Conservation (phyloP, 306 rosid genomes). For the Prunus kanzakura region DNA sequence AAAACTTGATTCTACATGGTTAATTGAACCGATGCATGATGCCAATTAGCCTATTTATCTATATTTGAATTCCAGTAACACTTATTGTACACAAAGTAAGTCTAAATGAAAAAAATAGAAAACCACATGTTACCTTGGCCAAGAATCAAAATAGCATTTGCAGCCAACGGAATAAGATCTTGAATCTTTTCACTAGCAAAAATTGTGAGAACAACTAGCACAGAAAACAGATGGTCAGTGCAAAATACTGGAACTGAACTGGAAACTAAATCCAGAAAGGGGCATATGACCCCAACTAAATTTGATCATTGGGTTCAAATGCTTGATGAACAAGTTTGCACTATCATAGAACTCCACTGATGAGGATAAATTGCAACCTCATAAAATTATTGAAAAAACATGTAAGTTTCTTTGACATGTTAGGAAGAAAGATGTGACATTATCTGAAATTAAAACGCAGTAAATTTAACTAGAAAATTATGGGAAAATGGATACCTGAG, state of each 20-base stretch:
- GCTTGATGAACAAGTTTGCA: background rate
- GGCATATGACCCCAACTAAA: background rate
- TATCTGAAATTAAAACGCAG: background rate
- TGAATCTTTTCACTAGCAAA: constrained; percentile 77
- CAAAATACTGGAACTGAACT: background rate
- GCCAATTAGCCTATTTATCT: background rate
- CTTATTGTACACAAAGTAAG: background rate
- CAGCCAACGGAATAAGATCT: constrained; percentile 60
- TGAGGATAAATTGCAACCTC: background rate
- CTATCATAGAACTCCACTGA: constrained; percentile 10
- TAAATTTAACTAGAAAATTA: constrained; percentile 22
- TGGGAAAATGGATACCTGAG: constrained; percentile 50
- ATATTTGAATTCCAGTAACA: background rate
- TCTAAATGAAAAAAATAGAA: background rate
- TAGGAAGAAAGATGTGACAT: background rate
- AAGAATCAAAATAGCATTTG: constrained; percentile 73
- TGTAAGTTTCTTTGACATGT: background rate
- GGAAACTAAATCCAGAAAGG: background rate
- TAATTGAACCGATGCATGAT: background rate
- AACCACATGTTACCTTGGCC: constrained; percentile 71
- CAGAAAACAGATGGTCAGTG: constrained; percentile 5
- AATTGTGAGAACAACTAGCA: constrained; percentile 59
- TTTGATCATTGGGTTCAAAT: background rate
- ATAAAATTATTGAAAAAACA: background rate
- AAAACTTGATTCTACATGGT: background rate